A percentile compares a stretch with the other conserved stretches of the same genome.
These are phyloP conservation scores for Anthracocystis walkeri DNA, from an alignment of 1,284 basidiomycete species.

Conservation along the genomic window DNA sequence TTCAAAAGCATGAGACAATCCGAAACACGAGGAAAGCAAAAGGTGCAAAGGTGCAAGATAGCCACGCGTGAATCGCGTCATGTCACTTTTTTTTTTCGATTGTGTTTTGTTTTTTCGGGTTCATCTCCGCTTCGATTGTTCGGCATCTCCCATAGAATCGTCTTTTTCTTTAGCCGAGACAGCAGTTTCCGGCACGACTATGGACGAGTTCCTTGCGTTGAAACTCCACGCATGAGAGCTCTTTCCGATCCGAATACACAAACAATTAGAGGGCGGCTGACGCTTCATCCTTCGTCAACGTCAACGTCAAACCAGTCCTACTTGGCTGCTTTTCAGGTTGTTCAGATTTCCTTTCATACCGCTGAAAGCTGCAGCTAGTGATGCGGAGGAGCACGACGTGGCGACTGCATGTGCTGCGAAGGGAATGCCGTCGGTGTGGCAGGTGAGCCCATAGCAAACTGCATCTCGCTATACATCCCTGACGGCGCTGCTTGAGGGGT, in stretches of 20 bases:
- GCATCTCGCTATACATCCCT: constrained; percentile 25
- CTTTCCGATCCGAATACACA: too few species aligned
- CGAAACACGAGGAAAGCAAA: not conserved
- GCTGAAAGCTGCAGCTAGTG: not conserved
- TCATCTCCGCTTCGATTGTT: not conserved
- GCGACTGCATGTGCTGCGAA: constrained; percentile 16
- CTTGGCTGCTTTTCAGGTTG: too few species aligned
- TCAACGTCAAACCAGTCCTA: too few species aligned
- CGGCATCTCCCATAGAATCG: not conserved
- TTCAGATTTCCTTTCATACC: too few species aligned
- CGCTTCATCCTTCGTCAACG: too few species aligned
- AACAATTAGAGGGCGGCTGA: too few species aligned
- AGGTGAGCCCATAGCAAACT: constrained; percentile 36
- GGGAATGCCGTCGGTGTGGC: not conserved
- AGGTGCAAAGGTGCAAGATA: not conserved
- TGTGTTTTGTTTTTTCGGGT: constrained; percentile 3
- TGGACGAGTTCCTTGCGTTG: not conserved
- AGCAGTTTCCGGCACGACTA: not conserved
- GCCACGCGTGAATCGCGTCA: constrained; percentile 21
- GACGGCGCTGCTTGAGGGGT: constrained; percentile 5
- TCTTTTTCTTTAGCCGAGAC: constrained; percentile 5
- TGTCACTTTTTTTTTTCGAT: constrained; percentile 14
- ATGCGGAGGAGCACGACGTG: constrained; percentile 19
- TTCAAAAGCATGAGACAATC: not conserved
- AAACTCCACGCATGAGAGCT: too few species aligned